phyloP scores from a whole-genome alignment of 106 monocot genomes.

The Posidonia australis region DNA sequence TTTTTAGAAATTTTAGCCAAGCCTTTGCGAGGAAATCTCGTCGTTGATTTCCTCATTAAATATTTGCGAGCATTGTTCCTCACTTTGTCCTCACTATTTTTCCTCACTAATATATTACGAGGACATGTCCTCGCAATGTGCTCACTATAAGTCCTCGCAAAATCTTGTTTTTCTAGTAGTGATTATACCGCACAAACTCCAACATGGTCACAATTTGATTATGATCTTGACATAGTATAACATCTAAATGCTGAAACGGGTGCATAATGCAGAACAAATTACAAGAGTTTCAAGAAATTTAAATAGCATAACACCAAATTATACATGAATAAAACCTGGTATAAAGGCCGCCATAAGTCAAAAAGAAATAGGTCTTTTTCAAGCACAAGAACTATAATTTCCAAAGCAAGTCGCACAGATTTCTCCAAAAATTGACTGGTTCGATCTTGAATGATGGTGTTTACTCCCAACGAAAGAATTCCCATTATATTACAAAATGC shows the following conservation, averaged over 20 bases:
- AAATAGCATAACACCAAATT: neutral
- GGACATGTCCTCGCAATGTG: too few species aligned
- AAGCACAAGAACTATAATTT: conserved; percentile 67
- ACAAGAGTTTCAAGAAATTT: neutral
- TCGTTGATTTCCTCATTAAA: too few species aligned
- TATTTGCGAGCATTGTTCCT: too few species aligned
- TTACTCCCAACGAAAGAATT: conserved; percentile 60
- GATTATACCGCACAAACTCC: conserved; percentile 85
- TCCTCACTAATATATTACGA: too few species aligned
- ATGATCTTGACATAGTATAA: conserved; percentile 79
- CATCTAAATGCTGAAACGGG: conserved; percentile 66
- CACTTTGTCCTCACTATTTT: too few species aligned
- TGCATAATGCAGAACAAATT: conserved; percentile 8
- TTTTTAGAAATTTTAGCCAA: too few species aligned
- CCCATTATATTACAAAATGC: conserved; percentile 92
- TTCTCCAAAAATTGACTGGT: conserved; percentile 68
- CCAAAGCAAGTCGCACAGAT: conserved; percentile 62
- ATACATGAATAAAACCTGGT: conserved; percentile 47
- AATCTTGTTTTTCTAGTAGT: too few species aligned
- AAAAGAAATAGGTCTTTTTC: conserved; percentile 71
- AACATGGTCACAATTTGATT: conserved; percentile 68
- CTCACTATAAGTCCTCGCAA: too few species aligned
- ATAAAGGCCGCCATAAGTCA: conserved; percentile 84
- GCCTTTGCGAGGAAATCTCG: too few species aligned
- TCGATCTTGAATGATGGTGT: conserved; percentile 56